Conservation (phyloP, 306 rosid genomes). For the Prunus mume region DNA sequence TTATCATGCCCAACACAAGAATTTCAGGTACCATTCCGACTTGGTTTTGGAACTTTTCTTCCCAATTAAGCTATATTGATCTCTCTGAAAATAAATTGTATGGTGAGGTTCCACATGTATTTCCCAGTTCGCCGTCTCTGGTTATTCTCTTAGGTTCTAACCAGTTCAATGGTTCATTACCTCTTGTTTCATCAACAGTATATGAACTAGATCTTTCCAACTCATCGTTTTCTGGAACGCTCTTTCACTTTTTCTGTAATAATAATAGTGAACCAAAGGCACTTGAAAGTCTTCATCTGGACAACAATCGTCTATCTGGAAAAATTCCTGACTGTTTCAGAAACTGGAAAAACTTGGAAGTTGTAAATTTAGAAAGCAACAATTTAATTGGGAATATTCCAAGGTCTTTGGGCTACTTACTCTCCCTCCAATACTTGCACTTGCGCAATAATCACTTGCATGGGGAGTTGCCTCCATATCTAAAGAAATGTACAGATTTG, state of each 20-base stretch:
- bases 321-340: slow-evolving; percentile 23
- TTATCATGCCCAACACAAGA: no score
- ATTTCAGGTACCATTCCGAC: no score
- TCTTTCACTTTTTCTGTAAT: slow-evolving; percentile 1
- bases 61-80: rapidly evolving
- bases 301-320: slow-evolving; percentile 3
- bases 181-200: not conserved
- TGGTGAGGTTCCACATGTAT: no score
- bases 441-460: slow-evolving; percentile 11
- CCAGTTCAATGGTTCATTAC: not conserved
- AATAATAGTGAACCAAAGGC: not conserved
- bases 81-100: no score
- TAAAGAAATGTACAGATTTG: not conserved
- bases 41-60: no score
- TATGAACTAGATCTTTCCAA: slow-evolving; percentile 4
- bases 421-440: not conserved
- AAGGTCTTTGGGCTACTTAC: slow-evolving; percentile 12
- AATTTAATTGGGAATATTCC: slow-evolving; percentile 20
- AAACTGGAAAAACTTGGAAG: not conserved
- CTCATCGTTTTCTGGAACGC: not conserved
- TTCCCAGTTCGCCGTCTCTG: not conserved
- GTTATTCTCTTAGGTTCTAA: rapidly evolving
- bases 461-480: not conserved
- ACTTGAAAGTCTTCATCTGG: not conserved
- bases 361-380: slow-evolving; percentile 7